These are phyloP conservation scores for Gloeopeniophorella convolvens DNA, from an alignment of 768 basidiomycete species.

Conservation along the genomic window DNA sequence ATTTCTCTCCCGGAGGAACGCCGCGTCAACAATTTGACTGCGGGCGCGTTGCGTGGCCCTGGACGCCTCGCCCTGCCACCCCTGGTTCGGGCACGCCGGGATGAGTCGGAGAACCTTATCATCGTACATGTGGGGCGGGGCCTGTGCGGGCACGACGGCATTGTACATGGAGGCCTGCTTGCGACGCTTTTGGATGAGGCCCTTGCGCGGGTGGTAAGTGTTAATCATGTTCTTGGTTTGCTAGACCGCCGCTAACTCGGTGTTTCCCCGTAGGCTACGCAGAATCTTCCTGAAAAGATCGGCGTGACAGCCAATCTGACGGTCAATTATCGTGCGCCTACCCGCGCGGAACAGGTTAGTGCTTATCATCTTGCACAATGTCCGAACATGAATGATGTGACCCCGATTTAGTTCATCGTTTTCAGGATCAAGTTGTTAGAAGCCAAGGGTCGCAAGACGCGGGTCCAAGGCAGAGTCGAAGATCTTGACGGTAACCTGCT, in stretches of 20 bases:
- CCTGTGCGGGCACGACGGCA: constrained; percentile 90
- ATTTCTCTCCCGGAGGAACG: constrained; percentile 59
- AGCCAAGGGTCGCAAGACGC: constrained; percentile 70
- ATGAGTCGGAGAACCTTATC: constrained; percentile 67
- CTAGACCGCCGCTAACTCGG: constrained; percentile 1
- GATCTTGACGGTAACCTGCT: constrained; percentile 75
- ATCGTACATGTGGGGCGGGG: constrained; percentile 81
- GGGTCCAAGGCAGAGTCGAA: constrained; percentile 67
- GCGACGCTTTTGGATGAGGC: constrained; percentile 88
- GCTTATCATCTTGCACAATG: background rate
- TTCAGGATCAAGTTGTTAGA: constrained; percentile 63
- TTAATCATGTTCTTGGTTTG: background rate
- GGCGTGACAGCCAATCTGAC: constrained; percentile 87
- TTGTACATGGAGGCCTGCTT: constrained; percentile 88
- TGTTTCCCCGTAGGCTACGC: constrained; percentile 68
- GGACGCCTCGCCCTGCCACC: constrained; percentile 80
- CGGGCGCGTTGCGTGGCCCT: constrained; percentile 81
- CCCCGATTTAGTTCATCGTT: constrained; percentile 62
- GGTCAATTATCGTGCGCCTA: constrained; percentile 81
- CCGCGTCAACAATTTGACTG: constrained; percentile 76
- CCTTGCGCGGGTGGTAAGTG: constrained; percentile 68
- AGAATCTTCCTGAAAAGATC: constrained; percentile 80
- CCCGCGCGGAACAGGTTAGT: constrained; percentile 77
- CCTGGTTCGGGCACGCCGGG: constrained; percentile 62
- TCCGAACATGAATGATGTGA: background rate